Evolutionary conservation across 768 basidiomycete genomes (phyloP).

Genomic region (Fistulinella prunicolor): DNA sequence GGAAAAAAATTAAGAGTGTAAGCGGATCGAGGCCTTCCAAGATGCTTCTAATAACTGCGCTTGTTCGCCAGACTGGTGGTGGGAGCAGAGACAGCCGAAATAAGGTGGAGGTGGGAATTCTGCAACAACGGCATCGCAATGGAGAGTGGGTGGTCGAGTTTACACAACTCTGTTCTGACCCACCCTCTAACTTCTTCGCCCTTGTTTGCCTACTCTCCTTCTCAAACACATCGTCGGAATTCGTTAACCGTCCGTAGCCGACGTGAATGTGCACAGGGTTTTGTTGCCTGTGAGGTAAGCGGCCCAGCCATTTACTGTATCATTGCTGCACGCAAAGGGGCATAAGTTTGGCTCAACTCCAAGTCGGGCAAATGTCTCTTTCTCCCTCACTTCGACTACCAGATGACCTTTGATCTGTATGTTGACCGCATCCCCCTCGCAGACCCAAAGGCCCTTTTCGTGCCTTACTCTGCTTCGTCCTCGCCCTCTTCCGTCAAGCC

Average conservation of each 20-base stretch:
- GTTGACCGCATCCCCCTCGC: constrained; percentile 16
- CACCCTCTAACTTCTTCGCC: neutral
- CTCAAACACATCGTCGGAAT: neutral
- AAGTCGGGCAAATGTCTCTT: neutral
- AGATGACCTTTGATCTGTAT: constrained; percentile 26
- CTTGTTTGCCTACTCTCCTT: neutral
- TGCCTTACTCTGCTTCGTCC: constrained; percentile 4
- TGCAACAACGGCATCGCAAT: neutral
- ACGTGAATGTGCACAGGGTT: constrained; percentile 3
- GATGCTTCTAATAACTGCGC: neutral
- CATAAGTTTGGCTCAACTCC: neutral
- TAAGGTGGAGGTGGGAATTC: neutral
- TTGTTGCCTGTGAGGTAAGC: constrained; percentile 18
- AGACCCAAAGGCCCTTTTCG: constrained; percentile 4
- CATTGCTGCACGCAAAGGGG: constrained; percentile 7
- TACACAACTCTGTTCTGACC: neutral
- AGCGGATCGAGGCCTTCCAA: neutral
- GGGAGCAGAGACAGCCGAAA: neutral
- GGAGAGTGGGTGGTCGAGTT: neutral
- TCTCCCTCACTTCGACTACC: neutral
- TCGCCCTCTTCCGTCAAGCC: constrained; percentile 26
- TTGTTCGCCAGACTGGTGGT: neutral
- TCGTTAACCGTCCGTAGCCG: no score
- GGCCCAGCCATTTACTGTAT: neutral
- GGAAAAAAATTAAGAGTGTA: neutral